phyloP scores from a whole-genome alignment of 805 yeast genomes.

The Vanderwaltozyma verrucispora region DNA sequence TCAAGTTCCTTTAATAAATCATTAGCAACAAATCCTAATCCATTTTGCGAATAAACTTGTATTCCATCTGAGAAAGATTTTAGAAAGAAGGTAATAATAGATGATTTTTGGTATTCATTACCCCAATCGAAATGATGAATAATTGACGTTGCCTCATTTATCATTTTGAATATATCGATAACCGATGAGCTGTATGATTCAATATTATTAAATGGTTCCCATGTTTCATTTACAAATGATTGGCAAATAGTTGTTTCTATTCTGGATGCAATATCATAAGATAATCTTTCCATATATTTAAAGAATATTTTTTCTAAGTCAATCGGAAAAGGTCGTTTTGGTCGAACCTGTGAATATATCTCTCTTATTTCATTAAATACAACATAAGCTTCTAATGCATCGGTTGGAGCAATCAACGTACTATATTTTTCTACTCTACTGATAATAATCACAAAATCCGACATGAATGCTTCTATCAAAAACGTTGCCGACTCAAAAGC shows the following conservation, averaged over 20 bases:
- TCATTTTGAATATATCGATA: slow-evolving; percentile 53
- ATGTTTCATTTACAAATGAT: slow-evolving; percentile 49
- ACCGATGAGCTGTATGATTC: slow-evolving; percentile 49
- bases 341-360: slow-evolving; percentile 39
- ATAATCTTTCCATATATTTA: slow-evolving; percentile 34
- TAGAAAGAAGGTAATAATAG: slow-evolving; percentile 48
- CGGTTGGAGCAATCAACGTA: slow-evolving; percentile 37
- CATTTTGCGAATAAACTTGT: slow-evolving; percentile 36
- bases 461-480: slow-evolving; percentile 42
- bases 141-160: slow-evolving; percentile 47
- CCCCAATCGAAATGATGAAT: slow-evolving; percentile 57
- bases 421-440: slow-evolving; percentile 38
- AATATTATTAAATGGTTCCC: slow-evolving; percentile 41
- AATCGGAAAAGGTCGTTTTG: slow-evolving; percentile 36
- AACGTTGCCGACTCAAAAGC: slow-evolving; percentile 39
- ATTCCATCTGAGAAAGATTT: slow-evolving; percentile 55
- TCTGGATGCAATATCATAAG: slow-evolving; percentile 35
- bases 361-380: slow-evolving; percentile 43
- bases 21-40: slow-evolving; percentile 29
- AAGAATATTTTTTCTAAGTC: slow-evolving; percentile 48
- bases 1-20: slow-evolving; percentile 27
- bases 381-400: slow-evolving; percentile 47
- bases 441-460: slow-evolving; percentile 43
- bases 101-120: slow-evolving; percentile 51
- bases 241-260: slow-evolving; percentile 40